Evolutionary conservation across 108 stramenopile species (phyloP), one percentile per base, ranked within the genome.

Genomic region (Nannochloropsis salina): DNA sequence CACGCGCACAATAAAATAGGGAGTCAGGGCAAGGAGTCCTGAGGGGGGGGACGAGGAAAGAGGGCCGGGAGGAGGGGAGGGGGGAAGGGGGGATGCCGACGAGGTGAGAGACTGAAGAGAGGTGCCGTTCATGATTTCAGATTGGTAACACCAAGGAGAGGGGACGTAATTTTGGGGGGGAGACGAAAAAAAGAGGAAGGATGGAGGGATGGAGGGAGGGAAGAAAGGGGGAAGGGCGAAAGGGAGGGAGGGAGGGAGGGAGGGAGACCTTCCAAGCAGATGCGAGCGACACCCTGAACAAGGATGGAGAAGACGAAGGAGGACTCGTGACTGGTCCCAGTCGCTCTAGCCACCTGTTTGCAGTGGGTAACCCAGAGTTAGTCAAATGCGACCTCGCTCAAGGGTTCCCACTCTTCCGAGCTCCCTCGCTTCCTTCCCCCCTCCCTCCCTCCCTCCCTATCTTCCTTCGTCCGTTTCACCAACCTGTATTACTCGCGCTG

Each of bases 401-500:
- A 6, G 21, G 20, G 40, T 41, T 10, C 41, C 40, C 6, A 1
- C 22, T 41, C 6, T 6, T 9, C 9, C 81, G 2, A 22, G 18
- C n/a, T 10, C 81, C n/a, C 81, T 21, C 10, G 10, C 41, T 1
- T 9, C 21, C n/a, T 22, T 20, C n/a, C 44, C 44, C 43, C 40
- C 10, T 15, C 11, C 43, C 40, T 31, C 83, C 31, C 22, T 15
- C 44, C 45, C 85, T 80, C 81, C 81, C 20, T 81, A 44, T 9
- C 40, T 86, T 5, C 81, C 85, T 42, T 44, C 51, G 41, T 44
- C 85, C 41, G 44, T 83, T 43, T 43, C 83, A 44, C 44, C 83
- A 41, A 88, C 51, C 81, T 84, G 84, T 18, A 88, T 44, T 44
- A 88, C 81, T 81, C 80, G 84, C 22, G 87, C 88, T 8, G 84